Base-by-base conservation (phyloP, 768 basidiomycete species). In the Boletus vermiculosoides region DNA sequence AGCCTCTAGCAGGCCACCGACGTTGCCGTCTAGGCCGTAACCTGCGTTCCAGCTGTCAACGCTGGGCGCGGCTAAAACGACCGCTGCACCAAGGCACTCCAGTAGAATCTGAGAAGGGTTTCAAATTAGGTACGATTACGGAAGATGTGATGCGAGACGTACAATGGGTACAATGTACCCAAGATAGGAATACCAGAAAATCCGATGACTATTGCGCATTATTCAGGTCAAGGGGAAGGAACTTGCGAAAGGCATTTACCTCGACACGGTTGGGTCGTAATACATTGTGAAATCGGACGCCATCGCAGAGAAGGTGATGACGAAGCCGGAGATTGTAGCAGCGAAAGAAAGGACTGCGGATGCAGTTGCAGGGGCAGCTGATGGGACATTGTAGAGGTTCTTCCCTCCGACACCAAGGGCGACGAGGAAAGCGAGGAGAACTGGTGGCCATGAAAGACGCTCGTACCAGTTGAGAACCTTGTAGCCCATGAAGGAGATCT, bases 251-350 rank as follows among this genome's bases (percentile, higher is more conserved):
- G 50, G 18, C 13, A 59, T 73, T 30, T 57, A 85, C 87, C 83
- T 82, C 0, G 87, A 77, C 5, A 83, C 84, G 10, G 77, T 72
- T 0, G 83, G 79, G 11, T 75, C 73, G 68, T 82, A 86, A 69
- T 92, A 92, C 51, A 77, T 84, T 7, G 88, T 86, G 65, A 88
- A 92, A 63, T 94, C 92, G 7, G 87, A 85, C 18, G 82, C 80
- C 57, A 90, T 67, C 0, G 80, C 69, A 2, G 82, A 77, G 61
- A 76, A 92, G 0, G 85, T 83, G 57, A 92, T 77, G 2, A 84
- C 79, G 59, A 88, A 92, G 0, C 90, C 92, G 2, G 88, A 87
- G 18, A 92, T 70, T 1, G 83, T 84, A 5, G 85, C 83, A 1
- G 80, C 85, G 53, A 90, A 94, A 39, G 79, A 82, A 30, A 94